Evolutionary conservation across 306 rosid genomes (phyloP), one percentile per base, ranked within the genome.

Genomic region (Cucumis melo): DNA sequence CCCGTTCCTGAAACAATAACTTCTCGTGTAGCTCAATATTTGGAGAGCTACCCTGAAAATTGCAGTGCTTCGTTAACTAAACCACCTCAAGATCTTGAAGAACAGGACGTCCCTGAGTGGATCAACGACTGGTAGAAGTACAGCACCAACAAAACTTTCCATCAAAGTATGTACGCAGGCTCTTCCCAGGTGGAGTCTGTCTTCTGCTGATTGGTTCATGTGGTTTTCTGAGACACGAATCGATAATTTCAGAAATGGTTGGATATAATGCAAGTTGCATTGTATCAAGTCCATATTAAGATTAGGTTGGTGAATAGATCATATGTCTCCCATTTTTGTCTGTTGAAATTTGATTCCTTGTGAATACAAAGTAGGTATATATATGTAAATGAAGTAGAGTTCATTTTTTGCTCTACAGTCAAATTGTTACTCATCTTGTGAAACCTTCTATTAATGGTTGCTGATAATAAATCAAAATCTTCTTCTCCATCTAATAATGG

Each of bases 91-190:
- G 88, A 89, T 77, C 83, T 74, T 8, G 60, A 72, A 51, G 91
- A 88, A 78, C 84, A 78, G 48, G 84, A 88, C 21, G 78, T 73
- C 78, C 92, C 98, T 9, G 96, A 92, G 82, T 92, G 97, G 99
- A 87, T 94, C 65, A 93, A 88, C 75, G 92, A 92, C 70, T 94
- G 99, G 99, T 94, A 94, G 81, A 76, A 78, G 82, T 88, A 91
- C 78, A 65, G 68, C 81, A 68, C 68, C 57, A 65, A 72, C 46
- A 59, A 44, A 80, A 63, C 23, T 13, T 36, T 84, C 77, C 48
- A 62, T 74, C 23, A 81, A 44, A 44, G 48, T 73, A 32, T 59
- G 57, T 39, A 42, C 42, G 54, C 74, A 21, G 51, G 73, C 79
- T 42, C 81, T 85, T 81, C 74, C 41, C 77, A 41, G 60, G 83